A percentile compares a stretch with the other conserved stretches of the same genome.
Conservation (phyloP, 192 early-diverging fungal species). For the Cladochytrium replicatum region DNA sequence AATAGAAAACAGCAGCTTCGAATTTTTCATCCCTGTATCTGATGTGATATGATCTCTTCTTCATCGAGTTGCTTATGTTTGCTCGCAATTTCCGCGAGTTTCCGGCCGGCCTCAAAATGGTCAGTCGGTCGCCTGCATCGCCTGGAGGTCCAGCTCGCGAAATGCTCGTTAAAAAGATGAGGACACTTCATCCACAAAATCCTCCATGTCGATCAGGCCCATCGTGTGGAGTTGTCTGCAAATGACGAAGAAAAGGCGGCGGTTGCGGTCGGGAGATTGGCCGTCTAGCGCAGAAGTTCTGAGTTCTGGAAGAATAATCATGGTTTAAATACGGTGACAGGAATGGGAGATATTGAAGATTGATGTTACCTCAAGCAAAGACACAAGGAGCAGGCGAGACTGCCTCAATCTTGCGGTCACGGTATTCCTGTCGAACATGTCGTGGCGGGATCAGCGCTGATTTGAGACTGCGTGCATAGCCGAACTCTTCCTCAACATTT, state of each 20-base stretch:
- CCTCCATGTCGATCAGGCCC: constrained; percentile 52
- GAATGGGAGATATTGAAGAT: not conserved
- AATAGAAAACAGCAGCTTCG: too few relatives aligned
- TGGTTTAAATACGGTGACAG: not conserved
- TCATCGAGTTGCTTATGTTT: too few relatives aligned
- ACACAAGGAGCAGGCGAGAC: constrained; percentile 73
- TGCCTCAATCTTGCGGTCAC: constrained; percentile 41
- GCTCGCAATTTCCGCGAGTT: too few relatives aligned
- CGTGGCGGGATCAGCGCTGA: too few relatives aligned
- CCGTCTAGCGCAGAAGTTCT: constrained; percentile 79
- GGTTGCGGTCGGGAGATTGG: constrained; percentile 73
- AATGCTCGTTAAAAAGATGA: constrained; percentile 77
- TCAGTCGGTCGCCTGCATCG: constrained; percentile 58
- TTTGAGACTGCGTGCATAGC: too few relatives aligned
- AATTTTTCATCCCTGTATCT: too few relatives aligned
- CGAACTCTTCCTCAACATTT: too few relatives aligned
- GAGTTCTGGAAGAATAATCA: constrained; percentile 41
- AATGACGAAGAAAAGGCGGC: constrained; percentile 74
- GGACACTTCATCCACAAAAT: constrained; percentile 74
- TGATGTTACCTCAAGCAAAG: constrained; percentile 70
- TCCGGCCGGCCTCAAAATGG: too few relatives aligned
- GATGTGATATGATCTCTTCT: too few relatives aligned
- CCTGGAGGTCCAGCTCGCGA: constrained; percentile 67
- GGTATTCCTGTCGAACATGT: too few relatives aligned
- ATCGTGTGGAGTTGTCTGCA: constrained; percentile 77